phyloP scores from a whole-genome alignment of 164 flowering plant genomes.

The Vitis amurensis region DNA sequence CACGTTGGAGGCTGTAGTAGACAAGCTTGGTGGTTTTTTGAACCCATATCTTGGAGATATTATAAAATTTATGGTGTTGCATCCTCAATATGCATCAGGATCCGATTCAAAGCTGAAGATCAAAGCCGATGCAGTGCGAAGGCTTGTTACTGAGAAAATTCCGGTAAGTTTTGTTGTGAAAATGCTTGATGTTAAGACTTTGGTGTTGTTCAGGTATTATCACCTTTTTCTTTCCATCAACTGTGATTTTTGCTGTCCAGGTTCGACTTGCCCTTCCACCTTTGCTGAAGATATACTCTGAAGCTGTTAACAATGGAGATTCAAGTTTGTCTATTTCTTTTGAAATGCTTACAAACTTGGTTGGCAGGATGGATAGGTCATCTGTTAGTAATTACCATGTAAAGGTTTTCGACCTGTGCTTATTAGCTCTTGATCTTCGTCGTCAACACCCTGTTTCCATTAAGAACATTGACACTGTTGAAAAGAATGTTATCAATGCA shows the following conservation, averaged over 20 bases:
- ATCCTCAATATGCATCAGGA: conserved; percentile 44
- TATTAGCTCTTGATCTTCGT: conserved; percentile 88
- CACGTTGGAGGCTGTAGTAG: conserved; percentile 67
- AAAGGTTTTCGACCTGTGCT: conserved; percentile 69
- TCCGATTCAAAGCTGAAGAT: conserved; percentile 50
- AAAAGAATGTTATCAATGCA: conserved; percentile 57
- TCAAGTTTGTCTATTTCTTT: conserved; percentile 57
- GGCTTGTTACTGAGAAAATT: conserved; percentile 62
- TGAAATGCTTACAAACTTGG: conserved; percentile 55
- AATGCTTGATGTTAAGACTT: conserved; percentile 6
- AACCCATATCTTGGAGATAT: conserved; percentile 84
- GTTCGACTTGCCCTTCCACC: conserved; percentile 77
- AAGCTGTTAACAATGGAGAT: conserved; percentile 62
- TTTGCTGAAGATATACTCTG: conserved; percentile 48
- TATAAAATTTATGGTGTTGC: conserved; percentile 56
- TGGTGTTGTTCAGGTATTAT: background rate
- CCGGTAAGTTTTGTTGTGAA: conserved; percentile 45
- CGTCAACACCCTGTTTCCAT: conserved; percentile 56
- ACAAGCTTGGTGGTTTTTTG: conserved; percentile 81
- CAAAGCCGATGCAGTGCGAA: conserved; percentile 64
- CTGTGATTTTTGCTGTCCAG: conserved; percentile 34
- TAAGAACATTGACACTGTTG: conserved; percentile 53
- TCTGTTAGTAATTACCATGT: conserved; percentile 54
- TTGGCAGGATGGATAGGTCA: conserved; percentile 65
- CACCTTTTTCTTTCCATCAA: background rate